phyloP scores from a whole-genome alignment of 148 eudicot species.

The Agrostemma githago region DNA sequence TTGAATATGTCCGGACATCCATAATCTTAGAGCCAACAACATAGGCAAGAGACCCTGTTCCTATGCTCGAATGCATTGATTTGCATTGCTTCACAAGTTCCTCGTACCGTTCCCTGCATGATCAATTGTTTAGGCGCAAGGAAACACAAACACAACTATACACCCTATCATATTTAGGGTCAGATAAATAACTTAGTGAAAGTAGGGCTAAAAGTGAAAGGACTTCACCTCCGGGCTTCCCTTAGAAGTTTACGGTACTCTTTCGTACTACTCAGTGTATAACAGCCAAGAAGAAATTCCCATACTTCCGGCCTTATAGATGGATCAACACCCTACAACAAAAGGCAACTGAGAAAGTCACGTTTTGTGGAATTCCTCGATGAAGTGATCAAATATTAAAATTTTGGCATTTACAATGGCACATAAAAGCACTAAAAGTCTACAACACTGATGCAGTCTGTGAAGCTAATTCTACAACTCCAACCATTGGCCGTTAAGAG shows the following conservation, averaged over 20 bases:
- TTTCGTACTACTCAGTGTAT: slow-evolving; percentile 72
- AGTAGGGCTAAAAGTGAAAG: slow-evolving; percentile 15
- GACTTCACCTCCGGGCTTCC: slow-evolving; percentile 73
- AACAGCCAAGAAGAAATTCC: slow-evolving; percentile 99
- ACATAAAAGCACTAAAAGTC: neutral
- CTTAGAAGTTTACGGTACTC: slow-evolving; percentile 71
- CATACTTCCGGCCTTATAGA: slow-evolving; percentile 95
- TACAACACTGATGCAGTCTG: neutral
- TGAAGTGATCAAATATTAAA: neutral
- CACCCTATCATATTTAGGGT: neutral
- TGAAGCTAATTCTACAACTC: neutral
- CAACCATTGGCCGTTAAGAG: neutral
- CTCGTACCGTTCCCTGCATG: slow-evolving; percentile 74
- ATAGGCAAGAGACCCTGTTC: slow-evolving; percentile 91
- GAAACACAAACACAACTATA: slow-evolving; percentile 3
- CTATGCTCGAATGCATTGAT: slow-evolving; percentile 93
- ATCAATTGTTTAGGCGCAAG: slow-evolving; percentile 6
- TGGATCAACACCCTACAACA: slow-evolving; percentile 87
- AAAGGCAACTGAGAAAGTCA: slow-evolving; percentile 18
- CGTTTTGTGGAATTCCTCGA: neutral
- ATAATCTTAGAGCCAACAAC: slow-evolving; percentile 91
- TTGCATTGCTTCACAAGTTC: slow-evolving; percentile 85
- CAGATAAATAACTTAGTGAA: too few relatives aligned
- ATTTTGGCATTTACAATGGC: neutral
- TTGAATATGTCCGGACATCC: slow-evolving; percentile 83